These are phyloP conservation scores for Microthyrium microscopicum DNA, from an alignment of 2,329 filamentous ascomycete species.

Conservation along the genomic window DNA sequence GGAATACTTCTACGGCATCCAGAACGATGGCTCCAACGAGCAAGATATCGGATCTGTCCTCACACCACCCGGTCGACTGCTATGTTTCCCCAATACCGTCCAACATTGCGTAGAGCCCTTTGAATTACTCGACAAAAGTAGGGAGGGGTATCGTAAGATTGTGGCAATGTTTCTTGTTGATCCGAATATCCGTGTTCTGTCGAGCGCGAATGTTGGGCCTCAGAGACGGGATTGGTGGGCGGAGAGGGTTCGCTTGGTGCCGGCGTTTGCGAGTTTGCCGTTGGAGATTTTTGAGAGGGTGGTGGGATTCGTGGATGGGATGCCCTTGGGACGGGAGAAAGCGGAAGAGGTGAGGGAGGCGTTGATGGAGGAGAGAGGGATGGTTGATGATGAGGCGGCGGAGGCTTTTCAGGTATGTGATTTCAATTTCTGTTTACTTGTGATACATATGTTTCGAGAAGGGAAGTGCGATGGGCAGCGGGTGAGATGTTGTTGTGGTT, in stretches of 20 bases:
- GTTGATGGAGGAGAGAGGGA: conserved; percentile 16
- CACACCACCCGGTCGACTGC: conserved; percentile 27
- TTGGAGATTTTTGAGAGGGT: conserved; percentile 15
- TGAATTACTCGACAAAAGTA: conserved; percentile 29
- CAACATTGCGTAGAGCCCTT: conserved; percentile 38
- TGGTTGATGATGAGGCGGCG: background rate
- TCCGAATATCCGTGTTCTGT: conserved; percentile 34
- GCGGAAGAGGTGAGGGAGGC: conserved; percentile 14
- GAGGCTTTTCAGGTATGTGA: no score
- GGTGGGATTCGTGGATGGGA: conserved; percentile 13
- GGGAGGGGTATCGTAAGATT: conserved; percentile 39
- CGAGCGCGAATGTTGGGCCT: conserved; percentile 33
- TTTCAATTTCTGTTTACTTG: no score
- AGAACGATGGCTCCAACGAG: conserved; percentile 17
- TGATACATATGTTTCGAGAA: no score
- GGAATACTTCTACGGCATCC: conserved; percentile 21
- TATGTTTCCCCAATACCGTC: conserved; percentile 35
- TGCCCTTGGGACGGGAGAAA: conserved; percentile 14
- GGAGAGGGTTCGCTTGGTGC: conserved; percentile 10
- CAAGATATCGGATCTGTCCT: conserved; percentile 30
- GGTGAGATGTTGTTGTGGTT: no score
- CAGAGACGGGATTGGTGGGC: conserved; percentile 30
- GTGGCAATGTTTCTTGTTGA: conserved; percentile 44
- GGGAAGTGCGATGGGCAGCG: no score
- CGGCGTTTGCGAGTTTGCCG: conserved; percentile 12